A percentile compares a stretch with the other conserved stretches of the same genome.
phyloP scores from a whole-genome alignment of 163 green algal genomes.

The Coccomyxa subellipsoidea region DNA sequence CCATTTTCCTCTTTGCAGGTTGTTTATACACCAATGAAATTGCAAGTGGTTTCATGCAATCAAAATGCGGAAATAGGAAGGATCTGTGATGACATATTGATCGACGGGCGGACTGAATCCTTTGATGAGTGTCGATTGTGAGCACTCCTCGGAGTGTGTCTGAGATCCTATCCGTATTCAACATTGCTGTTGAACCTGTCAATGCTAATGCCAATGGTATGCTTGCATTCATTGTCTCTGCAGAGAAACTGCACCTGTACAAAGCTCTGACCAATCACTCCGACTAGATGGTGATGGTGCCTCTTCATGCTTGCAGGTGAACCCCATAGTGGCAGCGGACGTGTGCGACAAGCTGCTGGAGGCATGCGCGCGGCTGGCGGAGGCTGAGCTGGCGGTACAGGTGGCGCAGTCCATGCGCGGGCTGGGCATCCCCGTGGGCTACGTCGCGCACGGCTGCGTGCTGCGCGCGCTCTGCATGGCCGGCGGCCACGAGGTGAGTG shows the following conservation, averaged over 20 bases:
- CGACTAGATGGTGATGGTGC: not conserved
- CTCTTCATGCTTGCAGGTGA: not conserved
- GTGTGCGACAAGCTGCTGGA: not conserved
- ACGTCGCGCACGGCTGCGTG: not conserved
- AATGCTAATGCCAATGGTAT: not conserved
- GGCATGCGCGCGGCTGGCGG: conserved; percentile 1
- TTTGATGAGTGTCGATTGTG: conserved; percentile 13
- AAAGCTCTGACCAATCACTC: too few species aligned
- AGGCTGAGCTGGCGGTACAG: not conserved
- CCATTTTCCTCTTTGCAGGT: not conserved
- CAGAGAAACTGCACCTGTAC: not conserved
- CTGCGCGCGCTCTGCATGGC: not conserved
- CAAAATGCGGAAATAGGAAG: not conserved
- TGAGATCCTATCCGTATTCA: conserved; percentile 4
- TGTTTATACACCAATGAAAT: not conserved
- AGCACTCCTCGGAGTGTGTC: conserved; percentile 7
- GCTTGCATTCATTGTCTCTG: not conserved
- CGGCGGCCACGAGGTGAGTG: not conserved
- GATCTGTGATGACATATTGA: conserved; percentile 5
- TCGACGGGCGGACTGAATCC: conserved; percentile 12
- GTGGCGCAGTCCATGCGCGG: not conserved
- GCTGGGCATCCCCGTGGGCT: not conserved
- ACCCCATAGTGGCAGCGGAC: not conserved
- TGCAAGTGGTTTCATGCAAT: not conserved
- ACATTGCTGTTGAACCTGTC: not conserved